Evolutionary conservation across 805 yeast genomes (phyloP), one percentile per base, ranked within the genome.

Genomic region (Cyberlindnera lachancei): DNA sequence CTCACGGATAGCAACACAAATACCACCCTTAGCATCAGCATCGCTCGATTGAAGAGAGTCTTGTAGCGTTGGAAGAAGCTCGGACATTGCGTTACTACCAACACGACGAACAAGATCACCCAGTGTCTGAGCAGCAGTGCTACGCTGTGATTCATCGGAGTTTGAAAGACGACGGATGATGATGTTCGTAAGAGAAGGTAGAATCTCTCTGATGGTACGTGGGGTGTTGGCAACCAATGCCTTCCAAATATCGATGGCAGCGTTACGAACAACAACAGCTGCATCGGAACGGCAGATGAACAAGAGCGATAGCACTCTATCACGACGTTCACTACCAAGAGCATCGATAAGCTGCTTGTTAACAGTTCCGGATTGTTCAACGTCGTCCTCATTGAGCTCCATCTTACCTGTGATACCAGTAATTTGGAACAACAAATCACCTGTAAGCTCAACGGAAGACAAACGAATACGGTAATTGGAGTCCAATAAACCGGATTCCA

Each of bases 221-320:
- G 98, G 97, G 15, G 98, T 92, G 55, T 92, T 92, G 29, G 95
- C 83, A 31, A 92, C 96, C 52, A 92, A 66, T 0, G 95, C 86
- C 61, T 88, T 88, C 99, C 99, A 92, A 29, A 92, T 86, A 48
- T 92, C 96, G 38, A 85, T 75, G 10, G 97, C 79, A 17, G 94
- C 83, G 43, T 76, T 76, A 48, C 98, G 78, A 18, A 92, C 99
- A 44, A 78, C 68, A 45, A 85, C 85, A 23, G 92, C 73, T 24
- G 78, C 73, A 64, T 92, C 99, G 11, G 95, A 84, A 57, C 98
- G 87, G 58, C 96, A 88, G 21, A 92, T 77, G 57, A 87, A 92
- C 45, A 92, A 64, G n/a, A 88, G 67, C 1, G 96, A 73, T 46
- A 92, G 64, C 24, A 92, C 70, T 37, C 86, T 75, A 55, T 87